Evolutionary conservation across 768 basidiomycete genomes (phyloP).

Genomic region (Trametes sanguinea): DNA sequence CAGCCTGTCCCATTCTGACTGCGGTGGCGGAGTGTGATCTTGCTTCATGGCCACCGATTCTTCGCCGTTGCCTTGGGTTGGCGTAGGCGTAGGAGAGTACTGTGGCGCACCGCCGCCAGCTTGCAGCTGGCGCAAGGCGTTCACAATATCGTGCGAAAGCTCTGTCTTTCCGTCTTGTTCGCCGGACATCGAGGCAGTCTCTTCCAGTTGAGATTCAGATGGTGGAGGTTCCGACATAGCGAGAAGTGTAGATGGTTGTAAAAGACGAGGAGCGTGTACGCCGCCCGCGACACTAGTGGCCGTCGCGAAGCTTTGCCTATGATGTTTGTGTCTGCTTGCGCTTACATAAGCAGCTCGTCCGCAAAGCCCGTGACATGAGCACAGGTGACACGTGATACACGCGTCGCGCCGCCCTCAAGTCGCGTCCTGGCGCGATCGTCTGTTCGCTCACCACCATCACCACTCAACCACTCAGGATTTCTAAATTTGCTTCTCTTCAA

Average conservation of each 20-base stretch:
- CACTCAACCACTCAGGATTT: not conserved
- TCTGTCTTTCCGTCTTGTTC: slow-evolving; percentile 33
- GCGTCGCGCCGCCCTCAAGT: not conserved
- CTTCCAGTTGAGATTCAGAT: not conserved
- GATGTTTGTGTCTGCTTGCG: slow-evolving; percentile 15
- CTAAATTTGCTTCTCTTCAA: too few relatives aligned
- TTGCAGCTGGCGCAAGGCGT: slow-evolving; percentile 38
- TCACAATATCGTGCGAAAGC: slow-evolving; percentile 41
- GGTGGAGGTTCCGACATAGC: slow-evolving; percentile 17
- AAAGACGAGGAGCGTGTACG: slow-evolving; percentile 1
- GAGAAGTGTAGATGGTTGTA: slow-evolving; percentile 2
- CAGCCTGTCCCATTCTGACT: slow-evolving; percentile 68
- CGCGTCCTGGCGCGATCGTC: not conserved
- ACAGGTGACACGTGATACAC: too few relatives aligned
- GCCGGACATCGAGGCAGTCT: not conserved
- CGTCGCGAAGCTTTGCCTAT: not conserved
- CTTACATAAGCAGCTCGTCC: not conserved
- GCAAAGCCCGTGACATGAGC: too few relatives aligned
- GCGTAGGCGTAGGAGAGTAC: slow-evolving; percentile 18
- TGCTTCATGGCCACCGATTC: slow-evolving; percentile 11
- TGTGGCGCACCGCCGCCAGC: slow-evolving; percentile 19
- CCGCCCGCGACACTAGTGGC: too few relatives aligned
- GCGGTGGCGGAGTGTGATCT: slow-evolving; percentile 34
- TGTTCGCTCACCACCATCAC: not conserved
- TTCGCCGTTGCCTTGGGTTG: slow-evolving; percentile 29